A percentile compares a stretch with the other conserved stretches of the same genome.
phyloP scores from a whole-genome alignment of 345 rosid genomes.

The Salix arbutifolia region DNA sequence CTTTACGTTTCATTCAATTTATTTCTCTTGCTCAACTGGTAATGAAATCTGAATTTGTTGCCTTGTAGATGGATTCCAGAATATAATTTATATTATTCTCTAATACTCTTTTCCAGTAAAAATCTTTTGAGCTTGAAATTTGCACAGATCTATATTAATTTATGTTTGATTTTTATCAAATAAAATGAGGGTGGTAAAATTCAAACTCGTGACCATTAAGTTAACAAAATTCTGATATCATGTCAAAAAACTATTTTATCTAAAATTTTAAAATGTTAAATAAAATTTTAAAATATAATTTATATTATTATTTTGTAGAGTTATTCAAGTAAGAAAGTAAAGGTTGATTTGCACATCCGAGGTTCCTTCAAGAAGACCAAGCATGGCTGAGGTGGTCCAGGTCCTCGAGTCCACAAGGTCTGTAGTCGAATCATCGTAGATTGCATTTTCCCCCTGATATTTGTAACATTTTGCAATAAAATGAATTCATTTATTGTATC shows the following conservation, averaged over 20 bases:
- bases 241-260: rapidly evolving
- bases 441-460: constrained; percentile 23
- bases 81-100: no score
- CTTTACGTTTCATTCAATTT: no score
- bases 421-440: constrained; percentile 45
- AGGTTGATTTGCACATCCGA: constrained; percentile 79
- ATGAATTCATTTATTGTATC: constrained; percentile 29
- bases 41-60: no score
- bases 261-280: no score
- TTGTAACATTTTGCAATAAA: constrained; percentile 38
- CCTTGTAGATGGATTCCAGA: no score
- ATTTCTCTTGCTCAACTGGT: no score
- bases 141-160: rapidly evolving
- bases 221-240: no score
- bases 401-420: constrained; percentile 87
- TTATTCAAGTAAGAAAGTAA: constrained; percentile 75
- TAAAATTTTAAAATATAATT: no score
- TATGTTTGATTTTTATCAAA: no score
- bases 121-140: no score
- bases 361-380: constrained; percentile 73
- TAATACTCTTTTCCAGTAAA: no score
- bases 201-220: rapidly evolving
- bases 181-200: rapidly evolving
- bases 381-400: constrained; percentile 95
- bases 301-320: no score